A percentile compares a stretch with the other conserved stretches of the same genome.
phyloP scores from a whole-genome alignment of 768 basidiomycete species.

The Tremella yokohamensis region DNA sequence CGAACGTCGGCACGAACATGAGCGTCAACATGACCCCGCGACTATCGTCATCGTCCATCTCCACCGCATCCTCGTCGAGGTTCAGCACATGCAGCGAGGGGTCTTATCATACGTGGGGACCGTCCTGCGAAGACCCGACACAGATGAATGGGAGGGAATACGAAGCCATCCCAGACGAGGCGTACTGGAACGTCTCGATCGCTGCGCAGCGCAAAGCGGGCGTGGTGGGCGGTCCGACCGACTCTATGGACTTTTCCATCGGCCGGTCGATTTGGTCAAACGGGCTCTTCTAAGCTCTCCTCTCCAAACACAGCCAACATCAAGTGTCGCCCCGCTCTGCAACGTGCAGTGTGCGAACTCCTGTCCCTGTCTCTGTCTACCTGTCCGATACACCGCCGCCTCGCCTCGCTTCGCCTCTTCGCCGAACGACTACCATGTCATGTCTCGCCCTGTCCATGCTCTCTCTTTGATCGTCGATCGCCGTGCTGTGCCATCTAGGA shows the following conservation, averaged over 20 bases:
- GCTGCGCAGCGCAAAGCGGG: not conserved
- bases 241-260: conserved; percentile 4
- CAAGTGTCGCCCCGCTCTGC: not conserved
- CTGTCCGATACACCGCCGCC: not conserved
- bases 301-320: not conserved
- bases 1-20: not conserved
- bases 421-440: no score
- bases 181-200: not conserved
- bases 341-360: not conserved
- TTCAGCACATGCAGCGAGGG: not conserved
- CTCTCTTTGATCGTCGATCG: no score
- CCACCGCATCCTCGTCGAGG: conserved; percentile 3
- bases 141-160: not conserved
- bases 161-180: not conserved
- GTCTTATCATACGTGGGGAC: not conserved
- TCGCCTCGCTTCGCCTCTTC: not conserved
- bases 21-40: not conserved
- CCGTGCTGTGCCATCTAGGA: no score
- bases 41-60: not conserved
- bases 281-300: no score
- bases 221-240: not conserved
- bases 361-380: conserved; percentile 1
- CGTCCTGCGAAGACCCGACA: not conserved
- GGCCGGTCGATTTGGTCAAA: conserved; percentile 8
- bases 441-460: no score